Evolutionary conservation across 202 grass and related monocot species (phyloP).

Genomic region (Zizania palustris): DNA sequence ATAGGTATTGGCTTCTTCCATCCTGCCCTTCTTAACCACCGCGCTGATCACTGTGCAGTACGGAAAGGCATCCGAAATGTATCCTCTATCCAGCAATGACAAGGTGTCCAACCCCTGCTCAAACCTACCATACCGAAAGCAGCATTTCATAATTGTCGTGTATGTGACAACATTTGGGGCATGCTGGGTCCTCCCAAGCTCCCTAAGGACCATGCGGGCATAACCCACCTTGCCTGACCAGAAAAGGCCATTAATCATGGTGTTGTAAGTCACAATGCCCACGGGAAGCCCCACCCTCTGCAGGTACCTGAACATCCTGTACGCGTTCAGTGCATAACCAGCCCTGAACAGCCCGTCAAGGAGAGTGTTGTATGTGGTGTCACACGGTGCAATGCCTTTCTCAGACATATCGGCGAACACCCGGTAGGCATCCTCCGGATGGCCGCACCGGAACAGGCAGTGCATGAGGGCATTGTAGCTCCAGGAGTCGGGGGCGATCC

Average conservation of each 20-base stretch:
- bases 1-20: conserved; percentile 78
- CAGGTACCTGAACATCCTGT: conserved; percentile 80
- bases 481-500: conserved; percentile 65
- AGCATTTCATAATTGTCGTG: conserved; percentile 86
- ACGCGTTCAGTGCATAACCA: conserved; percentile 55
- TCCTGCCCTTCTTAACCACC: conserved; percentile 76
- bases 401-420: conserved; percentile 77
- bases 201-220: conserved; percentile 73
- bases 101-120: conserved; percentile 76
- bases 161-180: conserved; percentile 68
- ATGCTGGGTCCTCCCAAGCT: conserved; percentile 61
- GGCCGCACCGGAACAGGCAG: conserved; percentile 69
- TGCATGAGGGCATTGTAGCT: conserved; percentile 85
- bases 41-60: conserved; percentile 85
- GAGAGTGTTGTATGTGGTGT: conserved; percentile 81
- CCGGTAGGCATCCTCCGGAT: conserved; percentile 67
- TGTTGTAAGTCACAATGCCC: conserved; percentile 85
- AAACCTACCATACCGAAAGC: conserved; percentile 76
- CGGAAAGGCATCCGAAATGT: conserved; percentile 67
- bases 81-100: conserved; percentile 59
- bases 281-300: conserved; percentile 59
- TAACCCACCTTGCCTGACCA: conserved; percentile 64
- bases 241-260: conserved; percentile 83
- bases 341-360: conserved; percentile 67
- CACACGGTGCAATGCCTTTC: conserved; percentile 53